Percentiles rank a stretch among this genome's conserved stretches.
These are phyloP conservation scores for Phaffomyces antillensis DNA, from an alignment of 805 yeast genomes.

Conservation along the genomic window DNA sequence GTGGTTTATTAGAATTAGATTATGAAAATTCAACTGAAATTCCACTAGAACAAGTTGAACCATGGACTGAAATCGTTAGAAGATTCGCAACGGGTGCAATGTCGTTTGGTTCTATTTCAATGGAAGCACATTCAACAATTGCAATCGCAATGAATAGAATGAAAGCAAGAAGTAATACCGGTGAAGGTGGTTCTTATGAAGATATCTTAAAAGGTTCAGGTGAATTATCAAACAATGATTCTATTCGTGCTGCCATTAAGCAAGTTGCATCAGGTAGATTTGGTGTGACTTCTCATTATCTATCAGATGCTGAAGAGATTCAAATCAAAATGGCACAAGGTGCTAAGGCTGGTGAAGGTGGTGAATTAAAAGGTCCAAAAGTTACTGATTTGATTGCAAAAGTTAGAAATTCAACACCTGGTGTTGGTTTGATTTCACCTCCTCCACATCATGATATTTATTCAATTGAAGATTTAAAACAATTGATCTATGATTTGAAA, in stretches of 20 bases:
- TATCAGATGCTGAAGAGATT: conserved; percentile 94
- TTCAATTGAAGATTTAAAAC: conserved; percentile 96
- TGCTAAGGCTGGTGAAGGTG: conserved; percentile 99
- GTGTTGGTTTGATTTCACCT: conserved; percentile 95
- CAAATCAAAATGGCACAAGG: conserved; percentile 99
- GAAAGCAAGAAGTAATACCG: conserved; percentile 97
- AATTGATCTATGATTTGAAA: conserved; percentile 90
- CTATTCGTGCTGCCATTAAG: conserved; percentile 98
- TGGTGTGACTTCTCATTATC: conserved; percentile 92
- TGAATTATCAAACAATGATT: conserved; percentile 81
- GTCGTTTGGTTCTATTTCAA: conserved; percentile 97
- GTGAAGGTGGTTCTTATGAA: conserved; percentile 90
- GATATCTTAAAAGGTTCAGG: conserved; percentile 78
- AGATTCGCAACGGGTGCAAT: conserved; percentile 99
- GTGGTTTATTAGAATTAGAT: conserved; percentile 92
- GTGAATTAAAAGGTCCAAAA: conserved; percentile 61
- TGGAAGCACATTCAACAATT: conserved; percentile 96
- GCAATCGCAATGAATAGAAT: conserved; percentile 98
- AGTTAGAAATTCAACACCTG: conserved; percentile 94
- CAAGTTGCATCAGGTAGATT: conserved; percentile 97
- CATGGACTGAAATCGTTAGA: conserved; percentile 98
- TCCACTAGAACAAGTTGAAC: conserved; percentile 97
- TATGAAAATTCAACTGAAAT: conserved; percentile 63
- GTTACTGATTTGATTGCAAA: conserved; percentile 84
- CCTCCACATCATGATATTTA: conserved; percentile 99